A percentile compares a stretch with the other conserved stretches of the same genome.
Evolutionary conservation across 257 asterid genomes (phyloP).

Genomic region (Lycium barbarum): DNA sequence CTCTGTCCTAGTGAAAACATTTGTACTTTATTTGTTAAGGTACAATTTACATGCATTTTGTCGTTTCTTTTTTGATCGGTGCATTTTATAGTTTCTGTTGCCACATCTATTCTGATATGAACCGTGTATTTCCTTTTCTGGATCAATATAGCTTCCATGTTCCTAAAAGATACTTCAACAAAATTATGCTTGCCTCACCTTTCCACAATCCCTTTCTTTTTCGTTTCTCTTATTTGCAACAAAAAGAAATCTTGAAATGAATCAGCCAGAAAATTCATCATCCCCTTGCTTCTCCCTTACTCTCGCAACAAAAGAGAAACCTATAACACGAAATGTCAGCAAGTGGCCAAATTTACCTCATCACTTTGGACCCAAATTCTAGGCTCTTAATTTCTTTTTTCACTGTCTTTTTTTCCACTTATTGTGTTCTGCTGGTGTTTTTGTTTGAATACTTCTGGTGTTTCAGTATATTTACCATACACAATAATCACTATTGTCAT

Average conservation of each 20-base stretch:
- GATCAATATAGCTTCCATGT: not conserved
- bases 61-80: not conserved
- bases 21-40: not conserved
- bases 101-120: not conserved
- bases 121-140: not conserved
- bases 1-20: not conserved
- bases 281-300: not conserved
- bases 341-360: not conserved
- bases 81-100: constrained; percentile 10
- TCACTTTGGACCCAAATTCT: not conserved
- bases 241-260: not conserved
- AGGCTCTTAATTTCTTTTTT: not conserved
- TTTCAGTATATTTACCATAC: not conserved
- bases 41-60: not conserved
- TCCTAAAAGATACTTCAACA: not conserved
- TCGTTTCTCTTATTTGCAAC: not conserved
- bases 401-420: not conserved
- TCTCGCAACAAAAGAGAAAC: not conserved
- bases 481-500: not conserved
- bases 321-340: not conserved
- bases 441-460: not conserved
- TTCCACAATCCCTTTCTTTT: not conserved
- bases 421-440: not conserved
- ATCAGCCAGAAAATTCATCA: constrained; percentile 4
- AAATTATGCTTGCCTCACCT: not conserved